Evolutionary conservation across 108 stramenopile species (phyloP).

Genomic region (Cyclotella kingstonii): DNA sequence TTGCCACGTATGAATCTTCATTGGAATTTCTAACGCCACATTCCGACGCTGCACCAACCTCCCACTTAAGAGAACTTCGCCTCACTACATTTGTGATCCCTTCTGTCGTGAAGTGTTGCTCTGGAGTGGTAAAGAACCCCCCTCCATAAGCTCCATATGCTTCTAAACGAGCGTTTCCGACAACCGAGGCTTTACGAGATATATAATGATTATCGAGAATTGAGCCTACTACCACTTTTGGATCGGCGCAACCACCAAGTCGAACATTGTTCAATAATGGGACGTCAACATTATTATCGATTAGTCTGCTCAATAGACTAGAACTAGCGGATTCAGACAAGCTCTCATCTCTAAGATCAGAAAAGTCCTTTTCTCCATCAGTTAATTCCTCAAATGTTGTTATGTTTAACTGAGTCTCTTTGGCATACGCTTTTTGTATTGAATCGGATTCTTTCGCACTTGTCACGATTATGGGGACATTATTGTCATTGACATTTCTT

Average conservation of each 20-base stretch:
- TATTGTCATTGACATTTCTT: not conserved
- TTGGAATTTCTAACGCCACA: slow-evolving; percentile 71
- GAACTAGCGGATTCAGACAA: slow-evolving; percentile 27
- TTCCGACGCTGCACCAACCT: slow-evolving; percentile 77
- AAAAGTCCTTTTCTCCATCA: slow-evolving; percentile 11
- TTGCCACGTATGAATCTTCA: slow-evolving; percentile 72
- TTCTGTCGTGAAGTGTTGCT: not conserved
- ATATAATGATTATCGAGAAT: slow-evolving; percentile 59
- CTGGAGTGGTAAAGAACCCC: slow-evolving; percentile 12
- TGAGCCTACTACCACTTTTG: slow-evolving; percentile 52
- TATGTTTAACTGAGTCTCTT: too few species aligned
- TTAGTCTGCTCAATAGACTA: slow-evolving; percentile 30
- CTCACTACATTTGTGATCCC: too few species aligned
- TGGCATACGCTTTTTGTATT: too few species aligned
- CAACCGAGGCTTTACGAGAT: slow-evolving; percentile 54
- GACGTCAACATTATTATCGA: slow-evolving; percentile 12
- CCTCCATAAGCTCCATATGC: slow-evolving; percentile 41
- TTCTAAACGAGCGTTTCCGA: slow-evolving; percentile 31
- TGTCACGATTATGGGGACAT: not conserved
- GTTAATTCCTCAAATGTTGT: too few species aligned
- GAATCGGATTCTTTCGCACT: too few species aligned
- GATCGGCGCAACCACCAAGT: slow-evolving; percentile 82
- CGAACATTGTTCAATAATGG: slow-evolving; percentile 25
- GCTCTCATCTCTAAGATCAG: slow-evolving; percentile 10
- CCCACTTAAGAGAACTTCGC: slow-evolving; percentile 68